Evolutionary conservation across 2,329 filamentous ascomycete species (phyloP).

Genomic region (Verticillium albo-atrum): DNA sequence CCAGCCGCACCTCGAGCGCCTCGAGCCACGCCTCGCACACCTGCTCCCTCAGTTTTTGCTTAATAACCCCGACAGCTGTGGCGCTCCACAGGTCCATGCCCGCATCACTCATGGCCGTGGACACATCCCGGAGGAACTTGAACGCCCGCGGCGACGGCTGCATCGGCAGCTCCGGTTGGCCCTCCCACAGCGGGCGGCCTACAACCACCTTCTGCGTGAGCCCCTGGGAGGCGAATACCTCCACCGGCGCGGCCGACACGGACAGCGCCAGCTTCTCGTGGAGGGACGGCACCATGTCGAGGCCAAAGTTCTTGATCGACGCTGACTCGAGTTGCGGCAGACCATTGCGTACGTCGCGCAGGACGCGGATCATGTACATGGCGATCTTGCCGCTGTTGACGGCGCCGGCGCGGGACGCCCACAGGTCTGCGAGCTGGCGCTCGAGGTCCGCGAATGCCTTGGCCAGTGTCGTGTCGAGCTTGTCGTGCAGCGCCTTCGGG

Average conservation of each 20-base stretch:
- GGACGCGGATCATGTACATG: conserved; percentile 66
- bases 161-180: conserved; percentile 63
- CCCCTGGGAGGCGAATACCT: conserved; percentile 37
- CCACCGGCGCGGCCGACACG: conserved; percentile 45
- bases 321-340: conserved; percentile 49
- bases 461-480: conserved; percentile 51
- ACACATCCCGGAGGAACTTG: conserved; percentile 62
- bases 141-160: conserved; percentile 76
- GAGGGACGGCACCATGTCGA: conserved; percentile 57
- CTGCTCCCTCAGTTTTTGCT: conserved; percentile 46
- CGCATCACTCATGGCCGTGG: conserved; percentile 60
- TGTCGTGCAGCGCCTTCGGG: conserved; percentile 56
- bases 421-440: conserved; percentile 45
- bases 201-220: conserved; percentile 45
- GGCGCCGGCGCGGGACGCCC: conserved; percentile 39
- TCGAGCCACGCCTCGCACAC: conserved; percentile 46
- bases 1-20: conserved; percentile 27
- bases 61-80: conserved; percentile 59
- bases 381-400: conserved; percentile 47
- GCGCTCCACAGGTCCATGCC: conserved; percentile 82
- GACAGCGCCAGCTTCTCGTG: conserved; percentile 56
- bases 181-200: conserved; percentile 72
- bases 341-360: conserved; percentile 68
- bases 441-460: conserved; percentile 57
- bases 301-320: conserved; percentile 50